phyloP scores from a whole-genome alignment of 768 basidiomycete species.

The Auricularia heimuer region DNA sequence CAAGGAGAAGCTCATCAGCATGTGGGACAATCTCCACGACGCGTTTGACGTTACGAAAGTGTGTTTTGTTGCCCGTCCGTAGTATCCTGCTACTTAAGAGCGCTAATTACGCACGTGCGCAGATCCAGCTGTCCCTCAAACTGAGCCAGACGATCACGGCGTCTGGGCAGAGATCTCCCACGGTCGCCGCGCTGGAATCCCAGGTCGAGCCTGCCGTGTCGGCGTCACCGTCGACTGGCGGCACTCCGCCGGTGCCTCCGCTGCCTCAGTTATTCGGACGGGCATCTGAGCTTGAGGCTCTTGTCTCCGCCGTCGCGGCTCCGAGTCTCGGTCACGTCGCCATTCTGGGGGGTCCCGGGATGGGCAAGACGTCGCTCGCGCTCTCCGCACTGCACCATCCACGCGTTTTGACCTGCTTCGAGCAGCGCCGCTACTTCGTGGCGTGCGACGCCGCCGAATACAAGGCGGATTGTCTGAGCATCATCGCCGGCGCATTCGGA shows the following conservation, averaged over 20 bases:
- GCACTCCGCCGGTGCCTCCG: too few species aligned
- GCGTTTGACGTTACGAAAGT: background rate
- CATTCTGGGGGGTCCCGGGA: slow-evolving; percentile 24
- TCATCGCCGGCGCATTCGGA: background rate
- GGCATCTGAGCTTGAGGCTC: background rate
- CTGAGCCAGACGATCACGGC: background rate
- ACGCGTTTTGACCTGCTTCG: slow-evolving; percentile 15
- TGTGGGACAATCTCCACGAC: background rate
- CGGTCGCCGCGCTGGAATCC: too few species aligned
- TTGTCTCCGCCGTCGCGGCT: background rate
- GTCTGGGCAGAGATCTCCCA: too few species aligned
- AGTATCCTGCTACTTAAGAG: too few species aligned
- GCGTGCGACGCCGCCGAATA: slow-evolving; percentile 18
- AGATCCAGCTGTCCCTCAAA: too few species aligned
- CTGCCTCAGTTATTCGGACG: background rate
- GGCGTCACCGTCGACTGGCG: too few species aligned
- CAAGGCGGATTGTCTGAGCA: background rate
- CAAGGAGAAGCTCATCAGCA: background rate
- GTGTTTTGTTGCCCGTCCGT: too few species aligned
- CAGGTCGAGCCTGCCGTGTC: too few species aligned
- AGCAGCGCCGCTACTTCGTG: slow-evolving; percentile 20
- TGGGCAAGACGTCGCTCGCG: slow-evolving; percentile 31
- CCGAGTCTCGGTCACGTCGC: background rate
- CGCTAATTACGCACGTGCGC: too few species aligned
- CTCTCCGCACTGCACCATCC: slow-evolving; percentile 22